Percentiles rank a stretch among this genome's conserved stretches.
Conservation (phyloP, 805 yeast species). For the Debaryomyces prosopidis region DNA sequence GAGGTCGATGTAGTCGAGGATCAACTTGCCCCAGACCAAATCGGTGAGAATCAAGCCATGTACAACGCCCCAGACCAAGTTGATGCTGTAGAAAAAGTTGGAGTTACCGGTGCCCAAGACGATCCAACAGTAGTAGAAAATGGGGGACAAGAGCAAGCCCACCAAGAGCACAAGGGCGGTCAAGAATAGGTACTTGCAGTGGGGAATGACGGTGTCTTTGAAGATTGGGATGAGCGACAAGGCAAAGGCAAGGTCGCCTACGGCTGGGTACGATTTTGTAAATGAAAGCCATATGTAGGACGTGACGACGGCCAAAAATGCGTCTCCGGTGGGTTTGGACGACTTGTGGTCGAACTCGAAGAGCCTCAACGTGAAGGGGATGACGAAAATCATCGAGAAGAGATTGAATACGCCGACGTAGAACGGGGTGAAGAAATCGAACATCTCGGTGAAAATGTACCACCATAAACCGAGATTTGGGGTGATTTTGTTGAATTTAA, state of each 20-base stretch:
- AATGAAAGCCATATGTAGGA: slow-evolving; percentile 50
- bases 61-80: slow-evolving; percentile 74
- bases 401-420: slow-evolving; percentile 83
- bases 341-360: slow-evolving; percentile 19
- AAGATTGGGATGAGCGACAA: slow-evolving; percentile 42
- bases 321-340: slow-evolving; percentile 36
- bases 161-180: slow-evolving; percentile 48
- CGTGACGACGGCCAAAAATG: slow-evolving; percentile 54
- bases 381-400: slow-evolving; percentile 60
- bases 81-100: slow-evolving; percentile 93
- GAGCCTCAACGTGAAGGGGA: slow-evolving; percentile 77
- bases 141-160: slow-evolving; percentile 72
- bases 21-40: slow-evolving; percentile 76
- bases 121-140: slow-evolving; percentile 93
- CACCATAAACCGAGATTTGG: slow-evolving; percentile 98
- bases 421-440: slow-evolving; percentile 82
- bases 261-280: slow-evolving; percentile 82
- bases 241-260: slow-evolving; percentile 66
- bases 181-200: slow-evolving; percentile 47
- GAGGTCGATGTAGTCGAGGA: slow-evolving; percentile 55
- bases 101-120: slow-evolving; percentile 92
- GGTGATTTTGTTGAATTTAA: slow-evolving; percentile 66
- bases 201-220: slow-evolving; percentile 46
- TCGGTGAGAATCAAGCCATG: slow-evolving; percentile 71
- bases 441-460: slow-evolving; percentile 96